Evolutionary conservation across 805 yeast genomes (phyloP).

Genomic region (Sugiyamaella lignohabitans): DNA sequence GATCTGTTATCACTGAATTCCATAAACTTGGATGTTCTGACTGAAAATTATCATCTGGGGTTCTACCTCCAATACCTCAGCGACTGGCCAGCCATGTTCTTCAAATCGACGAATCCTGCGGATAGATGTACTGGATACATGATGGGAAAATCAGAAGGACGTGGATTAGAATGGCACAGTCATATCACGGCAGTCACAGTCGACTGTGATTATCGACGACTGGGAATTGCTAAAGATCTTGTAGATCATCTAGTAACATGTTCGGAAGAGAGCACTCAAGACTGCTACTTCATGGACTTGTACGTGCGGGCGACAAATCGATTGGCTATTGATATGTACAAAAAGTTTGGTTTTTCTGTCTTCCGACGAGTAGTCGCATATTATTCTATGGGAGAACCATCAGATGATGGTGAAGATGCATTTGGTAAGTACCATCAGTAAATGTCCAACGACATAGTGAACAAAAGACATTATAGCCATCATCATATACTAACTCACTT

Average conservation of each 20-base stretch:
- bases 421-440: constrained; percentile 45
- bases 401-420: constrained; percentile 69
- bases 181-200: constrained; percentile 96
- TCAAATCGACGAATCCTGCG: constrained; percentile 48
- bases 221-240: constrained; percentile 77
- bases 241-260: constrained; percentile 67
- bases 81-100: constrained; percentile 84
- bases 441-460: background rate
- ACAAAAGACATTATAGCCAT: background rate
- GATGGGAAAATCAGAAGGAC: constrained; percentile 97
- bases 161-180: constrained; percentile 81
- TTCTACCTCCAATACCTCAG: constrained; percentile 80
- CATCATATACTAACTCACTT: background rate
- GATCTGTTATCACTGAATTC: constrained; percentile 69
- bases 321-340: constrained; percentile 76
- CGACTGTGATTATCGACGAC: constrained; percentile 70
- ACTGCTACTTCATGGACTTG: constrained; percentile 80
- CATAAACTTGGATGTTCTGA: constrained; percentile 79
- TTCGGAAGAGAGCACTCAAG: constrained; percentile 71
- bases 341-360: constrained; percentile 77
- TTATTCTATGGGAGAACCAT: constrained; percentile 51
- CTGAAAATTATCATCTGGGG: constrained; percentile 82
- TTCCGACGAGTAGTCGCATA: constrained; percentile 85
- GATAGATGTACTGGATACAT: constrained; percentile 43
- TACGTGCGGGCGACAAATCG: constrained; percentile 83